Percentiles rank a stretch among this genome's conserved stretches.
Conservation (phyloP, 208 protist species). For the Phytomonas sp. region DNA sequence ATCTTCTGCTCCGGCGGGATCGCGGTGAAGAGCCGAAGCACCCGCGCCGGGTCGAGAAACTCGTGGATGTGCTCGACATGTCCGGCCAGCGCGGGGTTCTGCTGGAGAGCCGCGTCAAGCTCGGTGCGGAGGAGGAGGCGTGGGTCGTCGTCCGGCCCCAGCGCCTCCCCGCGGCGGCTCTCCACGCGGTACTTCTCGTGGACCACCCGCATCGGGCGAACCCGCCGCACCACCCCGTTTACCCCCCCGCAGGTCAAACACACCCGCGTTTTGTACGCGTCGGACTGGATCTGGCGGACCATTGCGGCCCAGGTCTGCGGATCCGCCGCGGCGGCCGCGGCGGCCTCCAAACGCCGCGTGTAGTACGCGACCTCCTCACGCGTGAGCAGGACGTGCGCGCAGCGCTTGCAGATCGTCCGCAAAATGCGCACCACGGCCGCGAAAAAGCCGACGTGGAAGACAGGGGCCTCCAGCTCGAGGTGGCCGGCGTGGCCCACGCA, state of each 20-base stretch:
- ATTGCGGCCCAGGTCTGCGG: constrained; percentile 57
- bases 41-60: constrained; percentile 90
- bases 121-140: constrained; percentile 26
- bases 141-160: constrained; percentile 28
- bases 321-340: constrained; percentile 25
- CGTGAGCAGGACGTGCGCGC: constrained; percentile 86
- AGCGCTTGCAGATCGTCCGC: constrained; percentile 97
- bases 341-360: constrained; percentile 25
- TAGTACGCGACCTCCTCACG: constrained; percentile 72
- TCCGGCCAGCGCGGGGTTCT: constrained; percentile 50
- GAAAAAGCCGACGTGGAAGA: constrained; percentile 98
- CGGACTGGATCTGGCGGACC: constrained; percentile 70
- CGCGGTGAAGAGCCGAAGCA: constrained; percentile 86
- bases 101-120: constrained; percentile 32
- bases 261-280: constrained; percentile 84
- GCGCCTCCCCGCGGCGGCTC: constrained; percentile 50
- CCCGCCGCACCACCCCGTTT: constrained; percentile 89
- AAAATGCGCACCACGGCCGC: constrained; percentile 90
- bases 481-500: constrained; percentile 98
- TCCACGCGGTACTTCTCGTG: constrained; percentile 78
- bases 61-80: constrained; percentile 75
- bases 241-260: constrained; percentile 92
- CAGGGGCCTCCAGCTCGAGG: constrained; percentile 96
- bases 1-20: constrained; percentile 90
- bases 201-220: constrained; percentile 71